These are phyloP conservation scores for Metschnikowia picachoensis DNA, from an alignment of 805 yeast genomes.

Conservation along the genomic window DNA sequence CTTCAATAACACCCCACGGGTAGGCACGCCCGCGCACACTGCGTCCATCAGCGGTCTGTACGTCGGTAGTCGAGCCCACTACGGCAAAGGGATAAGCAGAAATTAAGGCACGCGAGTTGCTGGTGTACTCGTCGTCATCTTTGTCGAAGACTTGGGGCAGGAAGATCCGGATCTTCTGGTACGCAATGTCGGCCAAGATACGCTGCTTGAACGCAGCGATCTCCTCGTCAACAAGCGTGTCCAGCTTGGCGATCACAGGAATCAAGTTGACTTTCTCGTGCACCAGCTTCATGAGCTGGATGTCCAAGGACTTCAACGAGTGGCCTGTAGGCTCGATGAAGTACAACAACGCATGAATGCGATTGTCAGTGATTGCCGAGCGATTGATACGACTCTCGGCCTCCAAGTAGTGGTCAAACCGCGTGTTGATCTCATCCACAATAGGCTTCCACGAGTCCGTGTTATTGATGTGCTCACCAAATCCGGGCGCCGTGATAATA, in stretches of 20 bases:
- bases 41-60: constrained; percentile 71
- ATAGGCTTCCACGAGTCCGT: constrained; percentile 80
- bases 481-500: constrained; percentile 88
- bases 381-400: constrained; percentile 82
- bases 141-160: constrained; percentile 72
- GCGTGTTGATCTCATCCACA: constrained; percentile 77
- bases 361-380: constrained; percentile 64
- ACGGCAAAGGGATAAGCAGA: constrained; percentile 86
- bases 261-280: constrained; percentile 90
- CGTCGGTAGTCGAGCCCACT: constrained; percentile 79
- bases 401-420: constrained; percentile 88
- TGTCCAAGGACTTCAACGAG: constrained; percentile 81
- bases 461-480: constrained; percentile 85
- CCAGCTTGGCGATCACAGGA: constrained; percentile 93
- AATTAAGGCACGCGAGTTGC: constrained; percentile 63
- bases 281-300: constrained; percentile 80
- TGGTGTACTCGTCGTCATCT: constrained; percentile 80
- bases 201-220: constrained; percentile 69
- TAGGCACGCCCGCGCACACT: constrained; percentile 85
- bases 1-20: constrained; percentile 97
- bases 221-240: constrained; percentile 87
- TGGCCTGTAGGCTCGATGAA: constrained; percentile 98
- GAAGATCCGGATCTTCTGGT: constrained; percentile 70
- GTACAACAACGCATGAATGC: constrained; percentile 90
- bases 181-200: constrained; percentile 69